Conservation (phyloP, 257 asterid genomes). For the Solanum ossicruentum region DNA sequence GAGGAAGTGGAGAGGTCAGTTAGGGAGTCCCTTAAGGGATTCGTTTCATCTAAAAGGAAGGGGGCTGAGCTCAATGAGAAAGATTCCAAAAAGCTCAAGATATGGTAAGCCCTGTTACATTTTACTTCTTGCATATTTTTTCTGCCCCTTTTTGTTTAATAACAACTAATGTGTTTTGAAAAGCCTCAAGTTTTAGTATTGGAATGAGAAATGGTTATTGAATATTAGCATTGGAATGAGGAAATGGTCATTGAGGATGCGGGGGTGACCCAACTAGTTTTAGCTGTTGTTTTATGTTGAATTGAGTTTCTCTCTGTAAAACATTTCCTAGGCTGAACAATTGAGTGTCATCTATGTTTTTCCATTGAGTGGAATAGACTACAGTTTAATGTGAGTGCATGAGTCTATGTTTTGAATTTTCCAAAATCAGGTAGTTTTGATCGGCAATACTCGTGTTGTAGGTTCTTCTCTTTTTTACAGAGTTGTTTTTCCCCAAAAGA, state of each 20-base stretch:
- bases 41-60: slow-evolving; percentile 48
- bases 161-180: not conserved
- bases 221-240: not conserved
- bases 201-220: not conserved
- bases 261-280: not conserved
- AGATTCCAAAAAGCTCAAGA: slow-evolving; percentile 50
- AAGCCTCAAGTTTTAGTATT: not conserved
- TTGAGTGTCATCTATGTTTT: not conserved
- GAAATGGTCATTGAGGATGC: not conserved
- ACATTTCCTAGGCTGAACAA: not conserved
- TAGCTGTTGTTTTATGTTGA: not conserved
- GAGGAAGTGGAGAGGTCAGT: slow-evolving; percentile 78
- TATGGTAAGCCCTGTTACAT: slow-evolving; percentile 34
- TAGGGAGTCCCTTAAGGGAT: slow-evolving; percentile 49
- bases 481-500: not conserved
- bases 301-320: not conserved
- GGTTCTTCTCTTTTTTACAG: not conserved
- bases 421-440: not conserved
- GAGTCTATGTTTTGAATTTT: not conserved
- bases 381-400: not conserved
- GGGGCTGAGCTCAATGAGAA: slow-evolving; percentile 11
- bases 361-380: not conserved
- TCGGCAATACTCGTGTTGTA: not conserved
- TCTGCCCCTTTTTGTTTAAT: not conserved
- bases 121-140: not conserved